Base-by-base conservation (phyloP, 2,329 filamentous ascomycete species). In the Fusarium papillatum region DNA sequence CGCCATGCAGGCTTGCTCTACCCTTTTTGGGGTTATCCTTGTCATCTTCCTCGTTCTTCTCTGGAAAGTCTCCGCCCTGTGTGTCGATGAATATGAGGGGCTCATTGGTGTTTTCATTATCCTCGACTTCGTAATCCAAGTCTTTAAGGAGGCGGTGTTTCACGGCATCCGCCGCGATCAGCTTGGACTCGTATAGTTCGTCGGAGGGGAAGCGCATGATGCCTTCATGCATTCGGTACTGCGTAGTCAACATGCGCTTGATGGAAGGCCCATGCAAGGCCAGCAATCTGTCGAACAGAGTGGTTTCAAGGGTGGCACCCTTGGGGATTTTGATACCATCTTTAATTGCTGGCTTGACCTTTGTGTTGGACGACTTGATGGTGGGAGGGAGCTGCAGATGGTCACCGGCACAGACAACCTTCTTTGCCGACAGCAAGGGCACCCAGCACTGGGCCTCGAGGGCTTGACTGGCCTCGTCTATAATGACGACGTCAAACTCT, bases 361-460 rank as follows among this genome's bases (percentile, higher is more conserved):
- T 90, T 19, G 85, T 86, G 77, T 91, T 93, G 13, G 91, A 85
- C 3, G 94, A 96, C 84, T 98, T 98, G 84, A 99, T 95, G 0
- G 96, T 98, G 17, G 97, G 97, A 24, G 96, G 96, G 66, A 99
- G 87, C 84, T 99, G 97, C 65, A 98, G 86, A 83, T 98, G 97
- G 82, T 99, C 97, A 60, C 97, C 97, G 1, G 97, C 97, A 74
- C 98, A 93, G 11, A 99, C 93, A 11, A 95, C 93, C 86, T 98
- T 98, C 76, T 88, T 91, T 0, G 95, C 95, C 48, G 91, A 90
- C 22, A 98, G 85, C 59, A 99, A 85, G 14, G 97, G 93, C 64
- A 98, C 96, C 97, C 97, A 99, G 85, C 96, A 98, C 84, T 98
- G 96, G 1, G 97, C 96, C 84, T 99, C 97, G 13, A 98, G 88